Evolutionary conservation across 148 eudicot species (phyloP).

Genomic region (Vaccinium vitisidaea): DNA sequence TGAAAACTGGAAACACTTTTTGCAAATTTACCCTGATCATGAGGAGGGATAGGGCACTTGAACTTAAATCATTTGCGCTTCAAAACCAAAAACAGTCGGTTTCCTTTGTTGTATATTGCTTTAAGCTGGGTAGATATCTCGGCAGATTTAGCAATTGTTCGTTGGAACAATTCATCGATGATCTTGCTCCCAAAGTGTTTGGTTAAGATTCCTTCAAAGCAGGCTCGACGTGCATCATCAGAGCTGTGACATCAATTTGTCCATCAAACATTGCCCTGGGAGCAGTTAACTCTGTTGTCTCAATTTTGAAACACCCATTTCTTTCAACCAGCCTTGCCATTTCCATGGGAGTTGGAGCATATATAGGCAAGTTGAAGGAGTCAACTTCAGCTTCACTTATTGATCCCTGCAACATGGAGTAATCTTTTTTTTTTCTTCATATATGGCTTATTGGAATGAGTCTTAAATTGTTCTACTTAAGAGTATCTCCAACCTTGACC

Average conservation of each 20-base stretch:
- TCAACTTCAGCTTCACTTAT: constrained; percentile 13
- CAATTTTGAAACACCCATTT: constrained; percentile 16
- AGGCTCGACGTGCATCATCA: not conserved
- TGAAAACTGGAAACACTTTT: not conserved
- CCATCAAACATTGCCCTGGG: not conserved
- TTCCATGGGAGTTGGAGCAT: not conserved
- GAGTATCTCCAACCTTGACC: too few relatives aligned
- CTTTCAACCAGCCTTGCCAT: not conserved
- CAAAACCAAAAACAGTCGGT: constrained; percentile 8
- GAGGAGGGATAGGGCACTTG: not conserved
- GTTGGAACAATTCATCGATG: constrained; percentile 9
- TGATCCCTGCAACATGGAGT: not conserved
- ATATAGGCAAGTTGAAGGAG: constrained; percentile 18
- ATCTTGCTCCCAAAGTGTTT: constrained; percentile 10
- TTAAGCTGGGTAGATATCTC: not conserved
- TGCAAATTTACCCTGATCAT: not conserved
- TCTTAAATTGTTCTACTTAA: too few relatives aligned
- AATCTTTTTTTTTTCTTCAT: too few relatives aligned
- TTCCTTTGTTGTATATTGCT: not conserved
- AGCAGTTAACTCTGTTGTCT: not conserved
- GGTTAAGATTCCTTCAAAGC: not conserved
- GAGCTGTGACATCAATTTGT: not conserved
- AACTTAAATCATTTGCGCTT: constrained; percentile 8
- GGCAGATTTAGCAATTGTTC: not conserved
- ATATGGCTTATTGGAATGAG: too few relatives aligned